Evolutionary conservation across 805 yeast genomes (phyloP), one percentile per base, ranked within the genome.

Genomic region (Saccharomycopsis selenospora): DNA sequence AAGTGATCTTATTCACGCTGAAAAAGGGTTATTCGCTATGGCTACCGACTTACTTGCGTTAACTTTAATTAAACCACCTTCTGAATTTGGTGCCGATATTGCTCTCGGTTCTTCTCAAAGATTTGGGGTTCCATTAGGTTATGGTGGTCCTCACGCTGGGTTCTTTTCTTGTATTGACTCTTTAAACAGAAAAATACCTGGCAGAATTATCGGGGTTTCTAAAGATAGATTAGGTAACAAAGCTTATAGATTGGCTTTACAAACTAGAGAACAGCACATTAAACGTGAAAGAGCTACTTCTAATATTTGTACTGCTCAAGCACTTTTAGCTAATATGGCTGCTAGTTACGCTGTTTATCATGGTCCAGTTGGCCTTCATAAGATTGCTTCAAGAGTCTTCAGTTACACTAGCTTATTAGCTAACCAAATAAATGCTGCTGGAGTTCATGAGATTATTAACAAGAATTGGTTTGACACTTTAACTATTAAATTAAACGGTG

Each of bases 71-170:
- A 80, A 82, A 58, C 85, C 97, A 14, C 99, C 99, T 2, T 70
- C 84, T 17, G 73, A 77, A 36, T 86, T 85, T 59, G 89, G 88
- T 48, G 98, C 98, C 40, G 99, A 93, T 64, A 84, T 93, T 45
- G 96, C 84, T 1, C 70, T 93, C 41, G 99, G 99, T 43, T 79
- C 89, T 6, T 76, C 97, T 3, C 99, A 93, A 72, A 76, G 99
- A 65, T 88, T 93, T 59, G 99, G 99, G 60, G 97, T 91, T 36
- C 98, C 99, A 48, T 77, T 91, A 71, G 99, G 98, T 4, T 93
- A 80, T 63, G 99, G 99, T 61, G 99, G 99, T 18, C 99, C 99
- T 3, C 99, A 93, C 65, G 98, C 99, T 42, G 99, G 96, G 0
- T 93, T 87, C 68, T 90, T 93, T 59, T 87, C 98, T 6, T 95